Evolutionary conservation across 1,139 yeast species (phyloP).

Genomic region (Sugiyamaella japonica): DNA sequence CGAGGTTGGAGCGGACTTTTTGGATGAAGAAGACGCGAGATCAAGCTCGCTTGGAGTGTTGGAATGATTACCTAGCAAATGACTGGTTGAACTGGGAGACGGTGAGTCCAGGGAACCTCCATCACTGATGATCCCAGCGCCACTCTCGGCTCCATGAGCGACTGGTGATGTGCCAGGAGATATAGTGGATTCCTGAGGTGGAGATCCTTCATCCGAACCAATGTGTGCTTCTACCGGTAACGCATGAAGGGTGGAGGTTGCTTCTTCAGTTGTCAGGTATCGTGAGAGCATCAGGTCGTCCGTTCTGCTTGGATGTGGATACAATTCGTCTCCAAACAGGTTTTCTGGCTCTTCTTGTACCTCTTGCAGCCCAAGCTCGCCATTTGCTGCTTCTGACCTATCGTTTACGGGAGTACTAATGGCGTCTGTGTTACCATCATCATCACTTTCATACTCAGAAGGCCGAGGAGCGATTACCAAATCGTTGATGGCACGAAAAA

Average conservation of each 20-base stretch:
- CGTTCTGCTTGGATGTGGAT: conserved; percentile 2
- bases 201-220: neutral
- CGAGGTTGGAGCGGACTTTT: conserved; percentile 1
- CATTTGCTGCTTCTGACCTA: neutral
- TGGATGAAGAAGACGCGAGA: neutral
- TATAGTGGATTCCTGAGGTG: neutral
- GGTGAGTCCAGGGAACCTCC: neutral
- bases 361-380: neutral
- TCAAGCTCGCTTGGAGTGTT: conserved; percentile 1
- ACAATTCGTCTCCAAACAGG: conserved; percentile 11
- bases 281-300: conserved; percentile 12
- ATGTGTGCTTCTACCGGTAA: neutral
- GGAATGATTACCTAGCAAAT: neutral
- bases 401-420: neutral
- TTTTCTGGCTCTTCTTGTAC: conserved; percentile 7
- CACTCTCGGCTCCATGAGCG: neutral
- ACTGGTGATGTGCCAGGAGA: neutral
- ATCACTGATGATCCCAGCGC: conserved; percentile 7
- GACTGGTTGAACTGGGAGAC: conserved; percentile 14
- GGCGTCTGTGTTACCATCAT: neutral
- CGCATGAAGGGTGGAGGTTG: conserved; percentile 7
- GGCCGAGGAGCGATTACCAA: conserved; percentile 9
- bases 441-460: neutral
- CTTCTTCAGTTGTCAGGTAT: conserved; percentile 13
- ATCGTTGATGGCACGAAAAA: conserved; percentile 11